A percentile compares a stretch with the other conserved stretches of the same genome.
Evolutionary conservation across 495 filamentous ascomycete genomes (phyloP).

Genomic region (Podospora didyma): DNA sequence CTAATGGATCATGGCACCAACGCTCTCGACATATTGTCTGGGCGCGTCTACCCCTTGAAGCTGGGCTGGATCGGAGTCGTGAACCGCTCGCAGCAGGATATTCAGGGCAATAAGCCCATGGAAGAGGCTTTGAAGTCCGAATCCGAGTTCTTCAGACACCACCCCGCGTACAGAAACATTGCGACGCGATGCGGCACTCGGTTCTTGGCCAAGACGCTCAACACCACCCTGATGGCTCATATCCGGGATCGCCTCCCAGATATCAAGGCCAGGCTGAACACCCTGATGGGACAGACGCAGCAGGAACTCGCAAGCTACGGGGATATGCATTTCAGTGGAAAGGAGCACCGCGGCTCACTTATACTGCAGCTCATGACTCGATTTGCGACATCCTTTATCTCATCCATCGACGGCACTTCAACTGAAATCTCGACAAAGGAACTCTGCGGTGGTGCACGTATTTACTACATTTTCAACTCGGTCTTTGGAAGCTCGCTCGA

Average conservation of each 20-base stretch:
- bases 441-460: slow-evolving; percentile 90
- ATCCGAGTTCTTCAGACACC: slow-evolving; percentile 91
- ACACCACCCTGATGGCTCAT: slow-evolving; percentile 90
- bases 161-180: slow-evolving; percentile 97
- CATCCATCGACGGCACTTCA: slow-evolving; percentile 96
- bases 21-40: slow-evolving; percentile 92
- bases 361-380: slow-evolving; percentile 98
- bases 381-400: slow-evolving; percentile 96
- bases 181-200: slow-evolving; percentile 91
- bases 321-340: slow-evolving; percentile 95
- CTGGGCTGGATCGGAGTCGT: slow-evolving; percentile 98
- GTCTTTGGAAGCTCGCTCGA: slow-evolving; percentile 97
- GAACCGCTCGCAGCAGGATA: slow-evolving; percentile 97
- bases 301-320: slow-evolving; percentile 98
- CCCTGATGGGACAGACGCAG: slow-evolving; percentile 97
- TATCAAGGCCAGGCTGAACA: slow-evolving; percentile 97
- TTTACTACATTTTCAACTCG: slow-evolving; percentile 99
- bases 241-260: slow-evolving; percentile 94
- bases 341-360: slow-evolving; percentile 90
- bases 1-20: slow-evolving; percentile 99
- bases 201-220: slow-evolving; percentile 91
- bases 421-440: slow-evolving; percentile 99
- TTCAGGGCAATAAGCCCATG: slow-evolving; percentile 89
- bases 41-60: slow-evolving; percentile 94
- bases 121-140: slow-evolving; percentile 86